Evolutionary conservation across 139 green algal genomes (phyloP).

Genomic region (Asterochloris sp.): DNA sequence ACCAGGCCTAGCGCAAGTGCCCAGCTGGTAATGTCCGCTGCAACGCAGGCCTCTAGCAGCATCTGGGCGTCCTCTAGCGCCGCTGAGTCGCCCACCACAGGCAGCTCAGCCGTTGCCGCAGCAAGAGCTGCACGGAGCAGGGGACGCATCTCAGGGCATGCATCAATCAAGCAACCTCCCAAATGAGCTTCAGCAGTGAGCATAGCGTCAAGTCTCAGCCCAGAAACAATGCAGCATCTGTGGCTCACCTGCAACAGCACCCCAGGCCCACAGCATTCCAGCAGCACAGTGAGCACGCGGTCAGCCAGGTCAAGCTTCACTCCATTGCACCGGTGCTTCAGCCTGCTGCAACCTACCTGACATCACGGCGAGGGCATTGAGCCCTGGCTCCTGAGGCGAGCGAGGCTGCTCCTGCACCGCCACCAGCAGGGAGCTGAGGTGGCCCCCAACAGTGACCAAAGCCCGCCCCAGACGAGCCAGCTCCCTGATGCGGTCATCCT

Average conservation of each 20-base stretch:
- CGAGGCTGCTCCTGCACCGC: constrained; percentile 26
- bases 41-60: constrained; percentile 38
- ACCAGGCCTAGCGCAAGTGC: constrained; percentile 48
- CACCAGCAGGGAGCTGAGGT: constrained; percentile 23
- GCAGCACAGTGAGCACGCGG: background rate
- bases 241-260: background rate
- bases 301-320: background rate
- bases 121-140: constrained; percentile 29
- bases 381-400: background rate
- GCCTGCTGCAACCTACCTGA: background rate
- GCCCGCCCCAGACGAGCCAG: constrained; percentile 18
- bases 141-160: background rate
- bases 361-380: background rate
- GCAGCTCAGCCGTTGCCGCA: constrained; percentile 36
- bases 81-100: constrained; percentile 3
- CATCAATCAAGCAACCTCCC: background rate
- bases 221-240: background rate
- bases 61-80: constrained; percentile 12
- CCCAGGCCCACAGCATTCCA: background rate
- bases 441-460: background rate
- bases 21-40: constrained; percentile 36
- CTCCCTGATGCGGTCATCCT: constrained; percentile 26
- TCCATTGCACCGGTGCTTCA: background rate
- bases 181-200: background rate
- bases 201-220: background rate